Evolutionary conservation across 2,329 filamentous ascomycete species (phyloP), one percentile per base, ranked within the genome.

Genomic region (Exophiala sp.): DNA sequence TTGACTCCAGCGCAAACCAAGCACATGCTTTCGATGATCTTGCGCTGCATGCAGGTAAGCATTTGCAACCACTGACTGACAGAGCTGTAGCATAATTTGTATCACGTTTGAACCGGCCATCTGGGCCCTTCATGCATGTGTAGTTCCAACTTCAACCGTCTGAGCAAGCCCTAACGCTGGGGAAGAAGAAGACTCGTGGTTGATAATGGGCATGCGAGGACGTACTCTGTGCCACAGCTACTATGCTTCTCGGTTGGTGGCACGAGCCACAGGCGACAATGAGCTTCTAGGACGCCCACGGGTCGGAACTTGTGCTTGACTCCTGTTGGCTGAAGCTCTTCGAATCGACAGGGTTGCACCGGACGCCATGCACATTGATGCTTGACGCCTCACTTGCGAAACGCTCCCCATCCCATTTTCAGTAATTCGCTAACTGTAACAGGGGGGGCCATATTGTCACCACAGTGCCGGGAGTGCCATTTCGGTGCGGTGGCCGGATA

Each of bases 11-110:
- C 30, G 18, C 18, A 32, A 8, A 24, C 9, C 16, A 46, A 46
- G 43, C 43, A 46, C 43, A 46, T 46, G 43, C 32, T 46, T 19
- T 46, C 30, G 34, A 19, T 19, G 34, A 37, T 37, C 34, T 37
- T 18, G 11, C 18, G 34, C 34, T 7, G 34, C 14, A 18, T 37
- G 34, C 34, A 19, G 34, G 16, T 16, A 6, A 37, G 13, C 7
- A 37, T 6, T 18, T 18, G 14, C 6, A 6, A 5, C 18, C 14
- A 19, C 34, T 19, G 14, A 37, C 34, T 37, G 10, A 8, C 6
- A 3, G 14, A 34, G 6, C 10, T n/a, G 14, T 6, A 6, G 14
- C 6, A 16, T n/a, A 5, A 18, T 37, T 37, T 8, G 29, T 32
- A 13, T 32, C 29, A 32, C 7, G 29, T 7, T 32, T 32, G 7